These are phyloP conservation scores for Simmondsia chinensis DNA, from an alignment of 148 eudicot species.

Conservation along the genomic window DNA sequence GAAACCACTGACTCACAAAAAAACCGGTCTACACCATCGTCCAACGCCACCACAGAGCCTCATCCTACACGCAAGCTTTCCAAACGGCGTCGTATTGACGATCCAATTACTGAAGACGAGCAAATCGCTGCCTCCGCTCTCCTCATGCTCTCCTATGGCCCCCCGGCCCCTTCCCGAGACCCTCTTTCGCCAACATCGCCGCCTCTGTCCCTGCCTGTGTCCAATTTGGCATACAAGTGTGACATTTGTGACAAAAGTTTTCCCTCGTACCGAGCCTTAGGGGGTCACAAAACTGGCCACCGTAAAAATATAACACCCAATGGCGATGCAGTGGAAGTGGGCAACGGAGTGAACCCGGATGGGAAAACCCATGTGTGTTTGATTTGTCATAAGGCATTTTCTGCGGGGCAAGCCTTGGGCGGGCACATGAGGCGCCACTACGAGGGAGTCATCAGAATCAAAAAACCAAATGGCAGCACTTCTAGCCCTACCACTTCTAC, in stretches of 20 bases:
- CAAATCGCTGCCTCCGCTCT: too few species aligned
- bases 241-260: constrained; percentile 49
- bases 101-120: too few species aligned
- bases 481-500: neutral
- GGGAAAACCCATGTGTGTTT: constrained; percentile 37
- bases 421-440: constrained; percentile 81
- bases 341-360: neutral
- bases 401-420: constrained; percentile 72
- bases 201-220: too few species aligned
- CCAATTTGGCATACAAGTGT: constrained; percentile 32
- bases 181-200: too few species aligned
- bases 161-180: too few species aligned
- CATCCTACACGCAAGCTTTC: too few species aligned
- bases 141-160: too few species aligned
- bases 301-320: constrained; percentile 24
- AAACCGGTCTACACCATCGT: too few species aligned
- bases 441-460: constrained; percentile 30
- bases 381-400: constrained; percentile 45
- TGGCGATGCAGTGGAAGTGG: neutral
- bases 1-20: too few species aligned
- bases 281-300: constrained; percentile 86
- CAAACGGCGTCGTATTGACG: too few species aligned
- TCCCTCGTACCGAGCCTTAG: constrained; percentile 63
- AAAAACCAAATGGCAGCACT: neutral
- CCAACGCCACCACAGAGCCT: too few species aligned